A percentile compares a stretch with the other conserved stretches of the same genome.
phyloP scores from a whole-genome alignment of 2,329 filamentous ascomycete genomes.

The Fusarium acutatum region DNA sequence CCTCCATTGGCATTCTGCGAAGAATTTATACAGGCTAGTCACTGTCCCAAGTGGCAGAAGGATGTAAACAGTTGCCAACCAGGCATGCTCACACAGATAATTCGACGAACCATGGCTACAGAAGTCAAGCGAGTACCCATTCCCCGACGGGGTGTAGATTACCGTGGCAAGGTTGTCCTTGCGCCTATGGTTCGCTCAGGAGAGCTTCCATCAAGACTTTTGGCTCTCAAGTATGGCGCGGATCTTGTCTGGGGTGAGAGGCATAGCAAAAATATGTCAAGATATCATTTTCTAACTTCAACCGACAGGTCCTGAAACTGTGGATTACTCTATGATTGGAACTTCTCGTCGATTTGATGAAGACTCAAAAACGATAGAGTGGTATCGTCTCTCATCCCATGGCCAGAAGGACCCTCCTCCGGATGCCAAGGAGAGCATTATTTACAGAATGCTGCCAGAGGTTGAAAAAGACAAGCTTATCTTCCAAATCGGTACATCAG shows the following conservation, averaged over 20 bases:
- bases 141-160: slow-evolving; percentile 88
- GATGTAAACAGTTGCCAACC: slow-evolving; percentile 13
- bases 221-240: slow-evolving; percentile 93
- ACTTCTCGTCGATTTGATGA: slow-evolving; percentile 81
- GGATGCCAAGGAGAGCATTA: slow-evolving; percentile 70
- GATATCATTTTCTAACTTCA: neutral
- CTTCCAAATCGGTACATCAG: slow-evolving; percentile 91
- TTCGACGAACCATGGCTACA: slow-evolving; percentile 66
- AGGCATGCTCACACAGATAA: slow-evolving; percentile 45
- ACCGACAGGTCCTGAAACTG: slow-evolving; percentile 81
- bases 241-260: slow-evolving; percentile 91
- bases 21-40: slow-evolving; percentile 25
- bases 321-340: slow-evolving; percentile 92
- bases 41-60: neutral
- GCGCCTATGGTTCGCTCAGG: slow-evolving; percentile 99
- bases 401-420: slow-evolving; percentile 65
- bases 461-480: slow-evolving; percentile 80
- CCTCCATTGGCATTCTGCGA: slow-evolving; percentile 16
- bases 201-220: slow-evolving; percentile 87
- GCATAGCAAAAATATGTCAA: neutral
- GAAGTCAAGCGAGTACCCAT: slow-evolving; percentile 78
- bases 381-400: slow-evolving; percentile 78
- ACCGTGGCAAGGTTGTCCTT: slow-evolving; percentile 91
- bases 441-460: slow-evolving; percentile 84
- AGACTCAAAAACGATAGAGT: slow-evolving; percentile 83